Evolutionary conservation across 495 filamentous ascomycete species (phyloP).

Genomic region (Penicillium angulare): DNA sequence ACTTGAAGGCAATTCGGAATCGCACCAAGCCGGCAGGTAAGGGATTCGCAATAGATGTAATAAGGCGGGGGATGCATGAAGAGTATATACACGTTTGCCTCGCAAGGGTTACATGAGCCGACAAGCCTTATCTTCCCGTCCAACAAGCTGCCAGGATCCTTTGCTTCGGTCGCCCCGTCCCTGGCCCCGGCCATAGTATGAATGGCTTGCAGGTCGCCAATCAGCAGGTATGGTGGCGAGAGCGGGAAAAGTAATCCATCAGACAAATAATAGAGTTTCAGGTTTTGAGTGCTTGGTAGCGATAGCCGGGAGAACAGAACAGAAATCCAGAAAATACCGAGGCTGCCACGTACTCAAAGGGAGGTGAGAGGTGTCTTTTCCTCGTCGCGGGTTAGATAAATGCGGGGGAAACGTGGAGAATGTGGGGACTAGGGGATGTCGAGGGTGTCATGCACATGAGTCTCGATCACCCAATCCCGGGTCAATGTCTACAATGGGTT

Average conservation of each 20-base stretch:
- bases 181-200: slow-evolving; percentile 6
- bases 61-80: background rate
- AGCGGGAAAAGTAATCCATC: background rate
- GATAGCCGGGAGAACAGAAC: slow-evolving; percentile 21
- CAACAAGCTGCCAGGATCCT: background rate
- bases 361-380: background rate
- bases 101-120: background rate
- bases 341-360: slow-evolving; percentile 15
- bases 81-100: background rate
- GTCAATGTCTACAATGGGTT: slow-evolving; percentile 11
- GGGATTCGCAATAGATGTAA: too few species aligned
- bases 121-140: too few species aligned
- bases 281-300: slow-evolving; percentile 14
- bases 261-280: background rate
- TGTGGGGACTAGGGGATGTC: slow-evolving; percentile 6
- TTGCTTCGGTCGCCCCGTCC: background rate
- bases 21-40: background rate
- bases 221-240: background rate
- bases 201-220: slow-evolving; percentile 4
- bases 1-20: background rate
- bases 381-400: too few species aligned
- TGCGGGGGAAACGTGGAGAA: slow-evolving; percentile 30
- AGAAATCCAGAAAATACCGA: slow-evolving; percentile 31
- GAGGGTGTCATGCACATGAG: slow-evolving; percentile 3
- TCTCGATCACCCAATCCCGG: slow-evolving; percentile 8